Base-by-base conservation (phyloP, 257 asterid species). In the Solanum dulcamara region DNA sequence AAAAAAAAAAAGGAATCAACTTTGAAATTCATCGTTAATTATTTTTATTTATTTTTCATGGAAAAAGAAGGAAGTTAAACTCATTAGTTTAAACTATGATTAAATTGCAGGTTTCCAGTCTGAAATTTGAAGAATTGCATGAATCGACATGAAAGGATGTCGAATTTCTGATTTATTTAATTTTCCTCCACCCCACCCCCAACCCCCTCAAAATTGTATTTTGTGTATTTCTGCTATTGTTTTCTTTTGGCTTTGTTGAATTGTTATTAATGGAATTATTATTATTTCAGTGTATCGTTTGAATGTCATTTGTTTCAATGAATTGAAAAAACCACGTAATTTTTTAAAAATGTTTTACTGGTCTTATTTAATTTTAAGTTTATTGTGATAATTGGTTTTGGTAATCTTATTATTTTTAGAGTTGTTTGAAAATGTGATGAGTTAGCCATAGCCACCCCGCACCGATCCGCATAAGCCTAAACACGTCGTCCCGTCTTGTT, bases 81-180 rank as follows among this genome's bases (percentile, higher is more conserved):
- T 75, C 1, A 75, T 75, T 42, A 44, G 0, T 75, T 24, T 77
- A 77, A 44, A 55, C 48, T 80, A 4, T 83, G 40, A 71, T 33
- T 79, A 4, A 37, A 83, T 22, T 83, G 88, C 92, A 92, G 93
- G 91, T 85, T 85, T 26, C 35, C 42, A 17, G 64, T 87, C 62
- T 33, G 66, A 85, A 66, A 87, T 33, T 87, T 68, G 53, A 82
- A 30, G 84, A 28, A 81, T 46, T 71, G 85, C 50, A 44, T 67
- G 72, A 38, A 72, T 88, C 84, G 90, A 86, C 92, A 88, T 85
- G 90, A 90, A 88, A 64, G 92, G 93, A 88, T 91, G 93, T 88
- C 90, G 24, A 67, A 84, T 48, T 72, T 82, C 20, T 42, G 26
- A 60, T 79, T 84, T 37, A 11, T 51, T 53, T 70, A 35, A 70